phyloP scores from a whole-genome alignment of 352 stramenopile genomes.

The Globisporangium nagaii region DNA sequence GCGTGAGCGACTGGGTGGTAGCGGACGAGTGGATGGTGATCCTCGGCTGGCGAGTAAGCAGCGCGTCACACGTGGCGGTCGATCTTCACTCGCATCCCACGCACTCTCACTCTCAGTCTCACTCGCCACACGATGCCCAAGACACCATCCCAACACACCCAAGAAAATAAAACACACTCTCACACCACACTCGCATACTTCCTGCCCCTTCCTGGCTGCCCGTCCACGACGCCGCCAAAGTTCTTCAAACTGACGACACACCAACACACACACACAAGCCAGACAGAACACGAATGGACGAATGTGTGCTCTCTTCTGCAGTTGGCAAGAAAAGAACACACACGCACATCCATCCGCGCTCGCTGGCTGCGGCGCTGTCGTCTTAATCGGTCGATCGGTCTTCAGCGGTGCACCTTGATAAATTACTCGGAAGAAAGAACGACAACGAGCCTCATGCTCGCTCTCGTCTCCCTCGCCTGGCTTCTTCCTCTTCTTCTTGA shows the following conservation, averaged over 20 bases:
- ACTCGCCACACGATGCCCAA: neutral
- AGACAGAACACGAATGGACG: no score
- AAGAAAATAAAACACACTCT: neutral
- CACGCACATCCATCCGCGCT: neutral
- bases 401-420: constrained; percentile 15
- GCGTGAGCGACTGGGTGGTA: no score
- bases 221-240: neutral
- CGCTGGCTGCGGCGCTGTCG: neutral
- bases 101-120: neutral
- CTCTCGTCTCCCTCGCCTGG: neutral
- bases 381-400: neutral
- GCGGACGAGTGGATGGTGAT: neutral
- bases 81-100: neutral
- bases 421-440: constrained; percentile 17
- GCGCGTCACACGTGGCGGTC: neutral
- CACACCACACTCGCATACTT: constrained; percentile 6
- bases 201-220: neutral
- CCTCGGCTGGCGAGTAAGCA: neutral
- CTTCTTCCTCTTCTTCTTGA: neutral
- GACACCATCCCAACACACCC: constrained; percentile 6
- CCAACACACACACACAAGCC: no score
- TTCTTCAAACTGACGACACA: no score
- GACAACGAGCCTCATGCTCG: constrained; percentile 24
- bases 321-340: constrained; percentile 3
- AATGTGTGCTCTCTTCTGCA: neutral